Evolutionary conservation across 2,329 filamentous ascomycete species (phyloP).

Genomic region (Fusarium nisikadoi): DNA sequence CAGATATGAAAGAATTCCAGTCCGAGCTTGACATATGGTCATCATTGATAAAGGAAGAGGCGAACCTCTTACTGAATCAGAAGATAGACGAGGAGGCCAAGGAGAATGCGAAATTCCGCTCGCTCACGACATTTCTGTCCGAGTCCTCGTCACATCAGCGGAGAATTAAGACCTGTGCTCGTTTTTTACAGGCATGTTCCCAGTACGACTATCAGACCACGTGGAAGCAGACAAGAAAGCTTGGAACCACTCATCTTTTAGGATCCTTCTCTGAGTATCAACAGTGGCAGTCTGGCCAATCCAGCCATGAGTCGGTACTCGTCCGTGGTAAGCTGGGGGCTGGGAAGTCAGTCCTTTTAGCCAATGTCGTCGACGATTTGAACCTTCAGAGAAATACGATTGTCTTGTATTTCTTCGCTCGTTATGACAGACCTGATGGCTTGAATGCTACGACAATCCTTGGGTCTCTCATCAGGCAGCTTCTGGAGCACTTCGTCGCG

Average conservation of each 20-base stretch:
- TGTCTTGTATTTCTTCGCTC: constrained; percentile 49
- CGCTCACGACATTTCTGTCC: background rate
- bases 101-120: constrained; percentile 41
- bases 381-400: constrained; percentile 21
- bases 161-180: constrained; percentile 28
- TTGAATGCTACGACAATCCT: constrained; percentile 46
- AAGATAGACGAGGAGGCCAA: constrained; percentile 28
- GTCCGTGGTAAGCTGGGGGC: constrained; percentile 55
- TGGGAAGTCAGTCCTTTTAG: constrained; percentile 57
- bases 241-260: constrained; percentile 48
- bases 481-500: constrained; percentile 14
- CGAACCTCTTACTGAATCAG: constrained; percentile 39
- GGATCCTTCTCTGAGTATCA: constrained; percentile 13
- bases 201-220: constrained; percentile 52
- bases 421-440: constrained; percentile 45
- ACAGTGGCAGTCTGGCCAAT: constrained; percentile 17
- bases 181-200: constrained; percentile 54
- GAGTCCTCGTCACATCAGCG: background rate
- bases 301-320: constrained; percentile 44
- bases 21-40: constrained; percentile 50
- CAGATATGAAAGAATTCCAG: constrained; percentile 48
- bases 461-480: constrained; percentile 50
- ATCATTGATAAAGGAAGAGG: constrained; percentile 49
- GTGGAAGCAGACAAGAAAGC: constrained; percentile 56
- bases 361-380: constrained; percentile 56